Evolutionary conservation across 306 rosid genomes (phyloP).

Genomic region (Pueraria montana): DNA sequence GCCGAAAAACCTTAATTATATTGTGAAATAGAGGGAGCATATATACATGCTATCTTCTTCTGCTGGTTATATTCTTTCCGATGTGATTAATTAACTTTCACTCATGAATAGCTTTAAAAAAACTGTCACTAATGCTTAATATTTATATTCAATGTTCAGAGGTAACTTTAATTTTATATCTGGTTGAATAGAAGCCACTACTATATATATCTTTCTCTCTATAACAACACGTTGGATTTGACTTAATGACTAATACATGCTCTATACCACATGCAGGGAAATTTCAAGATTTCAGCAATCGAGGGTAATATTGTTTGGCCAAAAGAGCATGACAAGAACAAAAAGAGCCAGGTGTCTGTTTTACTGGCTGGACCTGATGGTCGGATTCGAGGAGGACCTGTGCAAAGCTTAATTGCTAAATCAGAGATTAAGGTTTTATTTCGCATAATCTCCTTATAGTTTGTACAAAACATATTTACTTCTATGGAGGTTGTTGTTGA

Average conservation of each 20-base stretch:
- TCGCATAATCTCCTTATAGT: not conserved
- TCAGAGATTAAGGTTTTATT: slow-evolving; percentile 50
- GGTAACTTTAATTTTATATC: too few relatives aligned
- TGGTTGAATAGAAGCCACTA: too few relatives aligned
- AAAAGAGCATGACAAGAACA: not conserved
- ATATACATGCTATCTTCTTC: too few relatives aligned
- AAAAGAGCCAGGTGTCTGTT: not conserved
- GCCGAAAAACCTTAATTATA: too few relatives aligned
- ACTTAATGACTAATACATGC: not conserved
- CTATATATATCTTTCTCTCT: too few relatives aligned
- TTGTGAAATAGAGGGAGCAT: too few relatives aligned
- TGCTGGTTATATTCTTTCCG: too few relatives aligned
- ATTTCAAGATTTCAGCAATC: not conserved
- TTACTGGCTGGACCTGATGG: slow-evolving; percentile 1
- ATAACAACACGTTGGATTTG: not conserved
- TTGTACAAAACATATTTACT: not conserved
- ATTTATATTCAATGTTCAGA: too few relatives aligned
- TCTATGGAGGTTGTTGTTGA: not conserved
- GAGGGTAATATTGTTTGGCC: slow-evolving; percentile 7
- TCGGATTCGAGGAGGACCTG: slow-evolving; percentile 13
- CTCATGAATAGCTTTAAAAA: too few relatives aligned
- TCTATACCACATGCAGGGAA: slow-evolving; percentile 16
- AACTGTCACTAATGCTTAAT: too few relatives aligned
- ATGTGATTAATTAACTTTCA: too few relatives aligned
- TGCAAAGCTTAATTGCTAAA: slow-evolving; percentile 51